phyloP scores from a whole-genome alignment of 2,329 filamentous ascomycete genomes.

The Trichoderma endophyticum region DNA sequence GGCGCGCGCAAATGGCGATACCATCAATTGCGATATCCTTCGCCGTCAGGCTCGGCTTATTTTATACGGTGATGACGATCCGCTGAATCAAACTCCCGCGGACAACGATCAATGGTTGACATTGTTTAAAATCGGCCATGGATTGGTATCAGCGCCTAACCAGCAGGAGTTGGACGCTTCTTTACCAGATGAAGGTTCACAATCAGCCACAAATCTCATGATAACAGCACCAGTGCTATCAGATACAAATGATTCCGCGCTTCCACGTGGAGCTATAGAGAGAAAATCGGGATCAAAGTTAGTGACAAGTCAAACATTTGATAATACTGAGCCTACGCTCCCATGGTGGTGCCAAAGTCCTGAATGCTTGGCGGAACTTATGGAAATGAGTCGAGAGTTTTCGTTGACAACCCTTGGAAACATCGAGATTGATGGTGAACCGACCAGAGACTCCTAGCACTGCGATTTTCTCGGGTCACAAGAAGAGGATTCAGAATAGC shows the following conservation, averaged over 20 bases:
- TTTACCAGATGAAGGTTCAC: background rate
- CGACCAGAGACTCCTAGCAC: no score
- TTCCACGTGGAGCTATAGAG: background rate
- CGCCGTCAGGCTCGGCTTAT: background rate
- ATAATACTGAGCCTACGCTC: background rate
- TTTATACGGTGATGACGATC: background rate
- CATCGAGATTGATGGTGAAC: background rate
- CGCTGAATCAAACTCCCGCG: background rate
- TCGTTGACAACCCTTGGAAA: background rate
- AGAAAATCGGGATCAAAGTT: background rate
- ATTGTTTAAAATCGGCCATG: background rate
- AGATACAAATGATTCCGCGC: background rate
- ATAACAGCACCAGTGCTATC: background rate
- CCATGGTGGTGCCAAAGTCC: background rate
- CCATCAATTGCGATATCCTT: background rate
- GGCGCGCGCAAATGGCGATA: background rate
- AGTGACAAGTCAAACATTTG: background rate
- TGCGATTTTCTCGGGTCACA: no score
- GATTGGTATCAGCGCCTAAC: background rate
- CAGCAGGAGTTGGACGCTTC: background rate
- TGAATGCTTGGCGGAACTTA: background rate
- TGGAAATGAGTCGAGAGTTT: background rate
- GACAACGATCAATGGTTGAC: background rate
- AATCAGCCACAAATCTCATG: background rate
- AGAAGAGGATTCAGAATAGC: background rate